Conservation (phyloP, 23 red algal species). For the Chondrus crispus region DNA sequence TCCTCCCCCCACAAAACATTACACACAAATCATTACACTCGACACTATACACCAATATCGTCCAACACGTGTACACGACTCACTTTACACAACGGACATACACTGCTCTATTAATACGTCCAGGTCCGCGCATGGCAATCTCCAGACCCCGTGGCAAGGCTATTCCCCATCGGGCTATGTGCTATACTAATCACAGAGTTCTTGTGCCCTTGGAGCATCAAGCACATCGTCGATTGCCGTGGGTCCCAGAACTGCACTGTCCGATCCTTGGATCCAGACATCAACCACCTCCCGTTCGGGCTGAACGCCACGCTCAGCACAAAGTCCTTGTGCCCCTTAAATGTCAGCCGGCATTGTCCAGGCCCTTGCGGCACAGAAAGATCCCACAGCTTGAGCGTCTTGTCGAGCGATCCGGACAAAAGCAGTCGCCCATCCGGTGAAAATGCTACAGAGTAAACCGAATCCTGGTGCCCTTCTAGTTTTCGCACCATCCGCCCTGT, state of each 20-base stretch:
- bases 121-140: constrained; percentile 77
- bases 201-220: constrained; percentile 85
- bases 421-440: constrained; percentile 79
- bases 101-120: constrained; percentile 53
- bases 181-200: constrained; percentile 92
- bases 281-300: constrained; percentile 77
- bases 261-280: constrained; percentile 88
- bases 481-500: constrained; percentile 55
- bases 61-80: too few species aligned
- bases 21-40: too few species aligned
- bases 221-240: constrained; percentile 58
- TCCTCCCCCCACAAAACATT: too few species aligned
- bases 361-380: constrained; percentile 40
- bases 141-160: constrained; percentile 86
- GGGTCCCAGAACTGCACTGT: constrained; percentile 94
- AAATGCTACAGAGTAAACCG: constrained; percentile 95
- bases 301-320: constrained; percentile 84
- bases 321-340: constrained; percentile 92
- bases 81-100: too few species aligned
- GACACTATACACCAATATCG: too few species aligned
- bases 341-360: constrained; percentile 56
- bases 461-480: constrained; percentile 86
- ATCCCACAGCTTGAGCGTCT: constrained; percentile 93
- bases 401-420: constrained; percentile 88
- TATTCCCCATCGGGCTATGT: constrained; percentile 55